These are phyloP conservation scores for Neurospora sp. DNA, from an alignment of 495 filamentous ascomycete species.

Conservation along the genomic window DNA sequence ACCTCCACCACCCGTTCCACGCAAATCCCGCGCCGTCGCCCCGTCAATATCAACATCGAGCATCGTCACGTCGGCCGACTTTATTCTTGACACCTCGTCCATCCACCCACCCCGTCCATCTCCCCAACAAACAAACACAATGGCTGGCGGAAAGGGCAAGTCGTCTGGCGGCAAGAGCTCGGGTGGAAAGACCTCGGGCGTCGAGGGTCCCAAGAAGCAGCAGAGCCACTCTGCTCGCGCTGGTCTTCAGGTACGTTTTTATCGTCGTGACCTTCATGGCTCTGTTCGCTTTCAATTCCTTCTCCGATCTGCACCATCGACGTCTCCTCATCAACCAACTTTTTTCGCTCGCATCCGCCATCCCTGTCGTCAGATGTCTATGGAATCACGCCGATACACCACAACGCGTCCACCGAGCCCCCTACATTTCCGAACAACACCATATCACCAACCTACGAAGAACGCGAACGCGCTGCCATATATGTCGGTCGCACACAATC, in stretches of 20 bases:
- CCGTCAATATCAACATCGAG: slow-evolving; percentile 8
- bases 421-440: slow-evolving; percentile 1
- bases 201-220: slow-evolving; percentile 69
- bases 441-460: background rate
- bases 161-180: slow-evolving; percentile 82
- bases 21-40: slow-evolving; percentile 4
- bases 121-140: slow-evolving; percentile 18
- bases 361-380: background rate
- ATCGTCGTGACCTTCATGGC: slow-evolving; percentile 8
- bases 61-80: background rate
- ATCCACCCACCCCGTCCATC: slow-evolving; percentile 15
- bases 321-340: background rate
- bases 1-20: background rate
- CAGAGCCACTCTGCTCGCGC: slow-evolving; percentile 98
- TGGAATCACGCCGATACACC: slow-evolving; percentile 2
- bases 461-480: background rate
- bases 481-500: background rate
- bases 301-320: background rate
- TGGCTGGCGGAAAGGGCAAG: slow-evolving; percentile 86
- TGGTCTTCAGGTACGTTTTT: slow-evolving; percentile 83
- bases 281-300: slow-evolving; percentile 4
- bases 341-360: background rate
- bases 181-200: slow-evolving; percentile 73
- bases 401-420: slow-evolving; percentile 6
- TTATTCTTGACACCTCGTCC: slow-evolving; percentile 1